A percentile compares a stretch with the other conserved stretches of the same genome.
Conservation (phyloP, 2,329 filamentous ascomycete species). For the Bipolaris victoriae region DNA sequence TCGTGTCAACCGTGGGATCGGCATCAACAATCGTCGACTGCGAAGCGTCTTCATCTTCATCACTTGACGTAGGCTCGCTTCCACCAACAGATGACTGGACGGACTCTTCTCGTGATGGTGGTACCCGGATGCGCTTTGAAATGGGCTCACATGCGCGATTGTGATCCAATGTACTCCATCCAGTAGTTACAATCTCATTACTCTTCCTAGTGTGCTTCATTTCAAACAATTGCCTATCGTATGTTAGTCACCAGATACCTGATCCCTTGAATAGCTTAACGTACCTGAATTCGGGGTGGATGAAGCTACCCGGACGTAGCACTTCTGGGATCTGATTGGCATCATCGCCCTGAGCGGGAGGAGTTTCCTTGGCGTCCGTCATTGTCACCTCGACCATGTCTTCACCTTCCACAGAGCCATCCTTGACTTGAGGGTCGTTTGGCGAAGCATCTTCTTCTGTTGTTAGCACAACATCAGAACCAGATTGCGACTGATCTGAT, state of each 20-base stretch:
- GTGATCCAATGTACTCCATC: constrained; percentile 69
- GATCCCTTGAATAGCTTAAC: not conserved
- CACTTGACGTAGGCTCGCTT: constrained; percentile 40
- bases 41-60: constrained; percentile 42
- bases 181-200: constrained; percentile 69
- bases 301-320: constrained; percentile 61
- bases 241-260: not conserved
- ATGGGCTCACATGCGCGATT: constrained; percentile 64
- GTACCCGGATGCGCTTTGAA: constrained; percentile 53
- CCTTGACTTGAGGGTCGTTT: constrained; percentile 73
- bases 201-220: constrained; percentile 67
- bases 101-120: constrained; percentile 44
- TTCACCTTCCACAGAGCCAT: constrained; percentile 83
- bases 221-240: constrained; percentile 66
- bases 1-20: constrained; percentile 37
- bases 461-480: constrained; percentile 73
- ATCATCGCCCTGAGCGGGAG: constrained; percentile 23
- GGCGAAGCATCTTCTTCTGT: constrained; percentile 68
- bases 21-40: constrained; percentile 32
- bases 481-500: constrained; percentile 56
- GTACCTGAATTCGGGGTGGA: constrained; percentile 65
- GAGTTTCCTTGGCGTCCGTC: constrained; percentile 63
- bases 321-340: constrained; percentile 48
- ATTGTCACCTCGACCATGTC: constrained; percentile 92
- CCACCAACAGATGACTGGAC: constrained; percentile 38